Base-by-base conservation (phyloP, 2,329 filamentous ascomycete genomes). In the Colletotrichum sublineola region DNA sequence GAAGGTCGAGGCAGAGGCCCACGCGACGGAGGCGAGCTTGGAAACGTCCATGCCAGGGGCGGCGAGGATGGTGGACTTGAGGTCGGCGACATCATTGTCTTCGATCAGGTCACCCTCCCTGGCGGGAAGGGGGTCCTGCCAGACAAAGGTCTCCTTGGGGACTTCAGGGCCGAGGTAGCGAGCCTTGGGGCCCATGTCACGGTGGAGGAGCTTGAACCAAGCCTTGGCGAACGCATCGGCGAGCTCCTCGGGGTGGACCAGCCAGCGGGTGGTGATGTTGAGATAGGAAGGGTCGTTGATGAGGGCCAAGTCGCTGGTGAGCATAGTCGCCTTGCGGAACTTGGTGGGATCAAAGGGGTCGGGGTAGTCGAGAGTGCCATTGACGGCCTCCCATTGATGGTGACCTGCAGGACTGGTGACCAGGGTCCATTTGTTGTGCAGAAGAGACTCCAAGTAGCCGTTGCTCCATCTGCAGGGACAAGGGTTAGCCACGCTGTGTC, bases 171-270 rank as follows among this genome's bases (percentile, higher is more conserved):
- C 93, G 58, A 94, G 78, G 86, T 93, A 95, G 79, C 91, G 92
- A 33, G 87, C 80, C 66, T 89, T 85, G 55, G 93, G 93, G 20
- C 93, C 93, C 83, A 95, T 88, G 80, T 95, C 93, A 84, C 93
- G 92, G 84, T 95, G 93, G 44, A 93, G 86, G 53, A 95, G 88
- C 89, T 95, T 95, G 89, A 94, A 95, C 93, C 93, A 95, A 18
- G 93, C 93, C 62, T 89, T 89, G 31, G 88, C 86, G 78, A 95
- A 95, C 11, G 88, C 90, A 73, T 94, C 90, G 66, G 86, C 87
- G 50, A 95, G 87, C 84, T 93, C 83, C 57, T 92, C 87, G 1
- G 91, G 91, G 82, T 95, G 84, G 75, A 90, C 88, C 58, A 92
- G 84, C 88, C 90, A 95, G 77, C 87, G 88, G 65, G 90, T 89